Conservation (phyloP, 73 alveolate genomes). For the Symbiodinium natans region DNA sequence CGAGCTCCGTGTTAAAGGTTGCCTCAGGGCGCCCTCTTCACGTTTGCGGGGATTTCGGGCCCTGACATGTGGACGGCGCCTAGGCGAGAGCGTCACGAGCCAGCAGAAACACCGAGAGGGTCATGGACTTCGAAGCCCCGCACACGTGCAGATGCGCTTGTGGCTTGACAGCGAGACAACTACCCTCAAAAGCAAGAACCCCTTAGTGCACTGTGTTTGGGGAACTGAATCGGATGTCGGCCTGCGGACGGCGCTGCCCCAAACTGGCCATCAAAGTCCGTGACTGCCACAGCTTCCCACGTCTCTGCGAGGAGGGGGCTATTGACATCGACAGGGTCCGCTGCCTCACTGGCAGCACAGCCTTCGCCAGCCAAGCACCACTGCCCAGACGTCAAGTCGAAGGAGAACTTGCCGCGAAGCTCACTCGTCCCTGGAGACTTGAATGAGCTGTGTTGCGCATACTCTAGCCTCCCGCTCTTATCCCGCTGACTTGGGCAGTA, state of each 20-base stretch:
- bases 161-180: no score
- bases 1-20: no score
- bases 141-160: no score
- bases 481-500: background rate
- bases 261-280: background rate
- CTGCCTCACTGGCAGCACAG: background rate
- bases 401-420: background rate
- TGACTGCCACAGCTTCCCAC: constrained; percentile 4
- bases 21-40: no score
- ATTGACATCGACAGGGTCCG: background rate
- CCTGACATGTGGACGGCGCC: no score
- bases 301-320: background rate
- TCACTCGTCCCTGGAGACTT: background rate
- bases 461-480: background rate
- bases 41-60: no score
- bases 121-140: no score
- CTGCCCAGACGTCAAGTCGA: background rate
- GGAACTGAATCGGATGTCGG: no score
- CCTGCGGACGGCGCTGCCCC: background rate
- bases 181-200: no score
- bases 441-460: background rate
- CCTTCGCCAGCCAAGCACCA: background rate
- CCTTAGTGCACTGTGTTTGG: no score
- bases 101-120: no score
- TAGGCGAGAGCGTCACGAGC: no score